Conservation (phyloP, 2,329 filamentous ascomycete species). For the Talaromyces piceae region DNA sequence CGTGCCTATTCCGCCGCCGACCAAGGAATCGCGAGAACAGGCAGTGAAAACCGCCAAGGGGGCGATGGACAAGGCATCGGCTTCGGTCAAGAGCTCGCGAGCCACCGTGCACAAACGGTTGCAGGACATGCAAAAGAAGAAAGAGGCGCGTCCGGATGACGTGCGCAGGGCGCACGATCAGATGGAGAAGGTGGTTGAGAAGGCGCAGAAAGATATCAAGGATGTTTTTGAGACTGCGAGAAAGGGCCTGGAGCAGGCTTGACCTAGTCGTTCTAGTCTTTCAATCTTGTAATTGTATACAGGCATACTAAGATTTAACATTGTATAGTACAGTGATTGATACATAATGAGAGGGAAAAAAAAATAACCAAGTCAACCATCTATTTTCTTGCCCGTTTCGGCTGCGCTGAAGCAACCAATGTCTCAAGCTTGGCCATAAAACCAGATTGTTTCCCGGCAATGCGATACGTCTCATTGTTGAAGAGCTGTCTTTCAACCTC, state of each 20-base stretch:
- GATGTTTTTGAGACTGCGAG: slow-evolving; percentile 37
- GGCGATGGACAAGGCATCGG: slow-evolving; percentile 36
- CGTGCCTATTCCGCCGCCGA: slow-evolving; percentile 40
- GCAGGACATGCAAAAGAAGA: slow-evolving; percentile 38
- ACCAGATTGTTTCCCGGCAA: slow-evolving; percentile 25
- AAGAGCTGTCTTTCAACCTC: slow-evolving; percentile 29
- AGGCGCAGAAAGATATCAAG: slow-evolving; percentile 41
- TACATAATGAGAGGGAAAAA: neutral
- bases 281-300: too few relatives aligned
- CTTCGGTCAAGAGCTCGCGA: slow-evolving; percentile 35
- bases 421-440: slow-evolving; percentile 34
- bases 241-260: slow-evolving; percentile 31
- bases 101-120: slow-evolving; percentile 38
- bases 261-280: too few relatives aligned
- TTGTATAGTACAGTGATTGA: slow-evolving; percentile 15
- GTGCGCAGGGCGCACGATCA: slow-evolving; percentile 39
- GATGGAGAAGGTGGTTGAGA: slow-evolving; percentile 42
- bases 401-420: slow-evolving; percentile 23
- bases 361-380: neutral
- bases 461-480: slow-evolving; percentile 38
- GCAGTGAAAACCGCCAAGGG: slow-evolving; percentile 33
- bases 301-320: too few relatives aligned
- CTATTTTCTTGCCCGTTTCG: slow-evolving; percentile 19
- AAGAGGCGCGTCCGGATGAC: slow-evolving; percentile 38
- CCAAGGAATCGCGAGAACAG: slow-evolving; percentile 39